phyloP scores from a whole-genome alignment of 1,139 yeast species.

The Yamadazyma friedrichii region DNA sequence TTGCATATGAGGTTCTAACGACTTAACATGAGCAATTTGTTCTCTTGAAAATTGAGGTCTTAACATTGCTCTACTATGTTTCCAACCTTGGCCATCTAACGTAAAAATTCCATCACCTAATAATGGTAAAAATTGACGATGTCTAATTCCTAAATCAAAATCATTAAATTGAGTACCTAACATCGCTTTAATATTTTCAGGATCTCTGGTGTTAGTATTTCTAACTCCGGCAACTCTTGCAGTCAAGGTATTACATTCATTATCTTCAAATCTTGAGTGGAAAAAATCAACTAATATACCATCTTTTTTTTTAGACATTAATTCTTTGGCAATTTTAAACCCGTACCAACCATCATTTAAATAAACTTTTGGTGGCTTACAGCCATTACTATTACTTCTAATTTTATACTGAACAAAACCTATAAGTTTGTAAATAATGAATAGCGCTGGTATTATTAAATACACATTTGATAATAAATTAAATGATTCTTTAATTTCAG shows the following conservation, averaged over 20 bases:
- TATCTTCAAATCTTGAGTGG: slow-evolving; percentile 15
- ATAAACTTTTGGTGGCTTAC: slow-evolving; percentile 14
- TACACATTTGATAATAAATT: neutral
- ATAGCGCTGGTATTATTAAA: slow-evolving; percentile 1
- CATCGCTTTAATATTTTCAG: slow-evolving; percentile 37
- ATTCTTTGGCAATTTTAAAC: slow-evolving; percentile 16
- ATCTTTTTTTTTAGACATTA: slow-evolving; percentile 17
- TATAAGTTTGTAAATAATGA: neutral
- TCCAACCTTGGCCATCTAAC: slow-evolving; percentile 54
- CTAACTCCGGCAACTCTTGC: slow-evolving; percentile 9
- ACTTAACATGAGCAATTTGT: slow-evolving; percentile 47
- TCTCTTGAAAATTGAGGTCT: slow-evolving; percentile 58
- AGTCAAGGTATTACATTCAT: slow-evolving; percentile 8
- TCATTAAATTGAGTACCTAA: slow-evolving; percentile 46
- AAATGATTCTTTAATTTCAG: neutral
- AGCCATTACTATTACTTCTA: slow-evolving; percentile 18
- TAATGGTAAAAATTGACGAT: slow-evolving; percentile 35
- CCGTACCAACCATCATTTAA: slow-evolving; percentile 24
- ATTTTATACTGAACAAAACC: neutral
- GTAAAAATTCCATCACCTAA: slow-evolving; percentile 60
- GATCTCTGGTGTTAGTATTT: slow-evolving; percentile 26
- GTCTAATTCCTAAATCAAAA: slow-evolving; percentile 49
- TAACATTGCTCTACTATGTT: slow-evolving; percentile 53
- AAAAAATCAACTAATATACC: slow-evolving; percentile 25
- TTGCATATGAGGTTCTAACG: slow-evolving; percentile 47